A percentile compares a stretch with the other conserved stretches of the same genome.
phyloP scores from a whole-genome alignment of 202 grass and related monocot species.

The Zizania palustris region DNA sequence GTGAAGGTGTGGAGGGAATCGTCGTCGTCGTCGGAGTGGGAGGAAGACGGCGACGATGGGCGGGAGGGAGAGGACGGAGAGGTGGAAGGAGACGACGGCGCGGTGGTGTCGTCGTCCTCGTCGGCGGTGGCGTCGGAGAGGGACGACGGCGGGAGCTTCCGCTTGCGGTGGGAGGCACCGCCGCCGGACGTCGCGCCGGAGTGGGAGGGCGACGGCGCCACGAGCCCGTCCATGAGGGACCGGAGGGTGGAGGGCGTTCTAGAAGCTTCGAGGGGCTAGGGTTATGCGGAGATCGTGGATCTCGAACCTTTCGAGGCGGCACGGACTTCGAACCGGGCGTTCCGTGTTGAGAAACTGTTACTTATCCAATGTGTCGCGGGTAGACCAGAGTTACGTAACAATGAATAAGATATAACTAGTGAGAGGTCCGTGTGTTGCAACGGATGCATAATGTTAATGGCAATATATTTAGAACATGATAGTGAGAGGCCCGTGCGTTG shows the following conservation, averaged over 20 bases:
- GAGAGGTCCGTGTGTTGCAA: too few species aligned
- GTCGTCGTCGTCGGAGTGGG: constrained; percentile 80
- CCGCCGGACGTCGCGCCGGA: constrained; percentile 60
- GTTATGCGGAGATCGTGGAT: constrained; percentile 39
- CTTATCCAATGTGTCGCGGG: too few species aligned
- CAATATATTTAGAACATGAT: too few species aligned
- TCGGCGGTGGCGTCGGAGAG: constrained; percentile 57
- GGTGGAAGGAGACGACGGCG: constrained; percentile 51
- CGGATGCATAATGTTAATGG: too few species aligned
- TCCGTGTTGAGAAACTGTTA: too few species aligned
- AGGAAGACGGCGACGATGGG: constrained; percentile 63
- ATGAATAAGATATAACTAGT: too few species aligned
- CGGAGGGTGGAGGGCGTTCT: constrained; percentile 23
- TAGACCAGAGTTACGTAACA: too few species aligned
- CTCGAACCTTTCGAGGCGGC: constrained; percentile 16
- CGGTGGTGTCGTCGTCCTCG: constrained; percentile 66
- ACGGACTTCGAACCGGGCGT: background rate
- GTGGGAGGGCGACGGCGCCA: constrained; percentile 59
- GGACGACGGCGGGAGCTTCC: constrained; percentile 69
- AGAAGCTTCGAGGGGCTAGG: constrained; percentile 42
- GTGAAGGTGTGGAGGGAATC: constrained; percentile 76
- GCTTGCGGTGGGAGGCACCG: constrained; percentile 56
- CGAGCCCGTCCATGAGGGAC: constrained; percentile 52
- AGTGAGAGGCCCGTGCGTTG: too few species aligned
- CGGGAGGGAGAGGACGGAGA: constrained; percentile 52